A percentile compares a stretch with the other conserved stretches of the same genome.
Conservation (phyloP, 305 asterid genomes). For the Fraxinus dipetala region DNA sequence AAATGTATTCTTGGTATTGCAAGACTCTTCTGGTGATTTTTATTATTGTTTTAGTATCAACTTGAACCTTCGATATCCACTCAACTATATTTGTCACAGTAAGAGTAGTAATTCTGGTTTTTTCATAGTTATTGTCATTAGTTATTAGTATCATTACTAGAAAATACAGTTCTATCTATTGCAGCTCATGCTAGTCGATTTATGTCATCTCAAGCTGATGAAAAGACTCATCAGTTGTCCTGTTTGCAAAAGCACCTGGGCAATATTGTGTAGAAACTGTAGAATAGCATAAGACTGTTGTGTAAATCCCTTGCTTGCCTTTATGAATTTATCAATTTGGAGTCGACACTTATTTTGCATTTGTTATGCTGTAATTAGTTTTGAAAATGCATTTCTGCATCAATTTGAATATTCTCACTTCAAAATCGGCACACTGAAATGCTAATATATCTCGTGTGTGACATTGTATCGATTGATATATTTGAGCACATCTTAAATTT, state of each 20-base stretch:
- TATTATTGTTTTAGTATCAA: not conserved
- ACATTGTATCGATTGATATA: too few relatives aligned
- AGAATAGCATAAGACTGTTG: constrained; percentile 55
- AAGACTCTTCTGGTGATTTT: not conserved
- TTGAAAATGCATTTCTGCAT: not conserved
- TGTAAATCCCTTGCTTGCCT: not conserved
- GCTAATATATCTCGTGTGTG: too few relatives aligned
- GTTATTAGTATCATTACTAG: not conserved
- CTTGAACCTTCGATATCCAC: not conserved
- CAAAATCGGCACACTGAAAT: not conserved
- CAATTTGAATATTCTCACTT: not conserved
- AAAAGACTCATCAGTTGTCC: constrained; percentile 92
- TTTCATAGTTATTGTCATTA: not conserved
- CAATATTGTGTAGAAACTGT: constrained; percentile 69
- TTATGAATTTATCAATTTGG: not conserved
- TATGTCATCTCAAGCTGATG: constrained; percentile 92
- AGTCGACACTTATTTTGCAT: not conserved
- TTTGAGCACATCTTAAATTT: too few relatives aligned
- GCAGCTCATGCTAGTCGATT: constrained; percentile 78
- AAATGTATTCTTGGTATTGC: not conserved
- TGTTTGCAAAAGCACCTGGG: constrained; percentile 85
- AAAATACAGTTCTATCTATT: constrained; percentile 7
- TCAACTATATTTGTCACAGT: not conserved
- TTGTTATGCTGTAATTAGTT: not conserved
- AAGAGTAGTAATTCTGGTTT: not conserved